Evolutionary conservation across 495 filamentous ascomycete species (phyloP).

Genomic region (Aspergillus indologenus): DNA sequence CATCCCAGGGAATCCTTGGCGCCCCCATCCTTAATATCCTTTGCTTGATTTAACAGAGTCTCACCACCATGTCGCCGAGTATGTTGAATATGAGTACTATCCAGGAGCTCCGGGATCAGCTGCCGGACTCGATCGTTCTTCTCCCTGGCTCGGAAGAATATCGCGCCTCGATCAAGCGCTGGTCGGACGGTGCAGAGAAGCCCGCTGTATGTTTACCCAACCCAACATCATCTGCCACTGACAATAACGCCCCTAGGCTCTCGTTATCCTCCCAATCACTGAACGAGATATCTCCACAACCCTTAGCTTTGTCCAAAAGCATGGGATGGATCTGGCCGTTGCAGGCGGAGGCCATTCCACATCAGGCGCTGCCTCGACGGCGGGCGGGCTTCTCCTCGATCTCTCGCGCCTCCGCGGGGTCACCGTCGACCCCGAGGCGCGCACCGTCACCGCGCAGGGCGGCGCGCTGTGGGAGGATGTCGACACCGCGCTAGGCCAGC

Average conservation of each 20-base stretch:
- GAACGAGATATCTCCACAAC: neutral
- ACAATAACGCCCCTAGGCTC: neutral
- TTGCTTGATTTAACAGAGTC: too few species aligned
- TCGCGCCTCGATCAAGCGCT: neutral
- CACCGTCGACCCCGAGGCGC: neutral
- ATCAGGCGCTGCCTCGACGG: neutral
- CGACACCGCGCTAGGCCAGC: constrained; percentile 37
- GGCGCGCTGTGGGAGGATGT: constrained; percentile 50
- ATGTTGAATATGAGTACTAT: too few species aligned
- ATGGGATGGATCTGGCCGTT: neutral
- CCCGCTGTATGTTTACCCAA: neutral
- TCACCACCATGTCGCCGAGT: too few species aligned
- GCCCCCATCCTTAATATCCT: too few species aligned
- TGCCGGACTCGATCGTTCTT: neutral
- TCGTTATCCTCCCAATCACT: neutral
- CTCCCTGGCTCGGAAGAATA: neutral
- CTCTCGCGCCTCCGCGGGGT: constrained; percentile 1
- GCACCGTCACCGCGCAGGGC: constrained; percentile 43
- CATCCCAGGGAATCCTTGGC: too few species aligned
- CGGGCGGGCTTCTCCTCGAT: neutral
- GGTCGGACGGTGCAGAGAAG: neutral
- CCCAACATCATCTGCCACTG: neutral
- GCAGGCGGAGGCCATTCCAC: constrained; percentile 1
- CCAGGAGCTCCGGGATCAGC: neutral
- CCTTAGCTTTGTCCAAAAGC: neutral